These are phyloP conservation scores for Taphrina communis DNA, from an alignment of 1,139 yeast genomes.

Conservation along the genomic window DNA sequence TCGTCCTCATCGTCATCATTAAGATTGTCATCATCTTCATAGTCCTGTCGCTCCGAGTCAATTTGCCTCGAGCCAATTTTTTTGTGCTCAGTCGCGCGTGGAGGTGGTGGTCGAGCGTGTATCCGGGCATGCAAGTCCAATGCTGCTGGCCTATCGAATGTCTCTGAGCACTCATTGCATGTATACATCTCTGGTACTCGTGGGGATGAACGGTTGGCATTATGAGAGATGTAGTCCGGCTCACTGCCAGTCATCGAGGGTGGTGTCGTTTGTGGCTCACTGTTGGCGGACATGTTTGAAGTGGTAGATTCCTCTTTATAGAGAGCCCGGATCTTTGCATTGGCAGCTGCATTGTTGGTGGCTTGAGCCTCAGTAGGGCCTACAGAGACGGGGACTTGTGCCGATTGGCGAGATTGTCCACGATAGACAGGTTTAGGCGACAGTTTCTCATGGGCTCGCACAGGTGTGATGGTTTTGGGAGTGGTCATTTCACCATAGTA, in stretches of 20 bases:
- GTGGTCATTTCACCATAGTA: constrained; percentile 6
- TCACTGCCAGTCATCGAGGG: constrained; percentile 18
- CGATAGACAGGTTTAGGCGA: constrained; percentile 24
- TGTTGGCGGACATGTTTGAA: constrained; percentile 22
- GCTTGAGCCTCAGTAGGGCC: constrained; percentile 34
- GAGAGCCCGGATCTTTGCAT: constrained; percentile 28
- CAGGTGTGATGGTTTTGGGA: constrained; percentile 22
- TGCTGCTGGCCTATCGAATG: constrained; percentile 7
- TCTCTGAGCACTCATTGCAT: constrained; percentile 15
- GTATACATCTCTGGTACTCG: neutral
- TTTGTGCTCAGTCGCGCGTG: neutral
- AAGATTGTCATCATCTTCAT: constrained; percentile 13
- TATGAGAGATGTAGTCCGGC: constrained; percentile 1
- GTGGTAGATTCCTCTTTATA: constrained; percentile 42
- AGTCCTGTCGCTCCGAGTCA: neutral
- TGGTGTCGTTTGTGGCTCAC: constrained; percentile 17
- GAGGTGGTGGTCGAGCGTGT: constrained; percentile 27
- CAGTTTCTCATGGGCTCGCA: constrained; percentile 14
- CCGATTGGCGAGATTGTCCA: constrained; percentile 1
- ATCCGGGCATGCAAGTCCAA: constrained; percentile 14
- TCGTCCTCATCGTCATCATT: constrained; percentile 7
- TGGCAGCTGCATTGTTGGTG: constrained; percentile 31
- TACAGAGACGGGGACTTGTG: neutral
- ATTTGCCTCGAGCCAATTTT: neutral
- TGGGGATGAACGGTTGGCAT: neutral